These are phyloP conservation scores for Eucalyptus marginata DNA, from an alignment of 345 rosid genomes.

Conservation along the genomic window DNA sequence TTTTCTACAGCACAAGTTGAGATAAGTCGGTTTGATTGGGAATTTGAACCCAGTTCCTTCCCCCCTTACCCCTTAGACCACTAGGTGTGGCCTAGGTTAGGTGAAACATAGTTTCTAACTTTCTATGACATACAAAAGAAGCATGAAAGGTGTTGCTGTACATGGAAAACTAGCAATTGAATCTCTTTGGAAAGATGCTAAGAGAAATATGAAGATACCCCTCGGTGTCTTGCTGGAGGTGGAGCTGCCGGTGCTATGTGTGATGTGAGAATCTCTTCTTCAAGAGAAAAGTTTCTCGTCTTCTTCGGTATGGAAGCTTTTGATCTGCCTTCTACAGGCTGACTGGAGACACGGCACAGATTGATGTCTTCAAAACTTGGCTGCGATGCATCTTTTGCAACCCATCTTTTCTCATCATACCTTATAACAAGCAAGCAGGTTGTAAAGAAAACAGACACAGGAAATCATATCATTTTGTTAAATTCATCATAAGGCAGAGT, in stretches of 20 bases:
- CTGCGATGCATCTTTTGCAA: slow-evolving; percentile 7
- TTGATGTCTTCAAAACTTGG: slow-evolving; percentile 9
- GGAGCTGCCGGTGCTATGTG: slow-evolving; percentile 13
- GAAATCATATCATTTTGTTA: not conserved
- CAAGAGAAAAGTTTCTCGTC: slow-evolving; percentile 50
- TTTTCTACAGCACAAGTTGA: not conserved
- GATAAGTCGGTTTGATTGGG: not conserved
- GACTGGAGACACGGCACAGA: not conserved
- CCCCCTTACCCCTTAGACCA: not conserved
- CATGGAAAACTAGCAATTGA: not conserved
- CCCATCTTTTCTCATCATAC: slow-evolving; percentile 39
- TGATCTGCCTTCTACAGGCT: slow-evolving; percentile 5
- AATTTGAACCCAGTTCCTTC: not conserved
- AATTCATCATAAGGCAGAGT: not conserved
- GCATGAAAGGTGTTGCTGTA: not conserved
- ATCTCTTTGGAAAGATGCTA: not conserved
- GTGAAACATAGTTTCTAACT: not conserved
- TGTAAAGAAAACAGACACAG: not conserved
- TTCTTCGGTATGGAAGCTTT: slow-evolving; percentile 15
- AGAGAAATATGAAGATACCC: slow-evolving; percentile 15
- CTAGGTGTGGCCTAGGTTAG: not conserved
- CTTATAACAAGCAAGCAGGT: not conserved
- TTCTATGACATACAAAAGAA: not conserved
- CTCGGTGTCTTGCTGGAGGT: slow-evolving; percentile 18
- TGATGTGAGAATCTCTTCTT: slow-evolving; percentile 40